Conservation (phyloP, 1,284 basidiomycete species). For the Irpex sp. region DNA sequence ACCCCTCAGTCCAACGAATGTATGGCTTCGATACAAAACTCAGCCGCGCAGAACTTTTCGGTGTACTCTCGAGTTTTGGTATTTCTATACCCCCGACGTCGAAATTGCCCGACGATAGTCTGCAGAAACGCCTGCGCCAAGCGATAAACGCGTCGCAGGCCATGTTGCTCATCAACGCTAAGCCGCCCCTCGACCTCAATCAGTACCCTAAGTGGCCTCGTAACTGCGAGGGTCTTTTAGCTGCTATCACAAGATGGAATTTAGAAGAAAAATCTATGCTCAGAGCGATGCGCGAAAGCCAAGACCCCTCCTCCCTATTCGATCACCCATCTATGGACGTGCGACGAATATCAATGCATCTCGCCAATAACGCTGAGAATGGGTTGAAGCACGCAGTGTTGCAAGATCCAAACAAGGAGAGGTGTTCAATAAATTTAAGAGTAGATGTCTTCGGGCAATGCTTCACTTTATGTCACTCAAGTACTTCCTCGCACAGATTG, state of each 20-base stretch:
- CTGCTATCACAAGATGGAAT: slow-evolving; percentile 14
- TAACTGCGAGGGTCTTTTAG: background rate
- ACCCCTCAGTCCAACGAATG: background rate
- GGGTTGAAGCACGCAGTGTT: slow-evolving; percentile 24
- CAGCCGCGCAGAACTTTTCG: background rate
- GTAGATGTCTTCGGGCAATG: slow-evolving; percentile 19
- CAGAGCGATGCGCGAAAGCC: background rate
- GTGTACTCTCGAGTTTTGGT: background rate
- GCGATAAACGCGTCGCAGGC: slow-evolving; percentile 25
- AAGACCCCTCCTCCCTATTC: slow-evolving; percentile 10
- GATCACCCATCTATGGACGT: slow-evolving; percentile 33
- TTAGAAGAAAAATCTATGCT: slow-evolving; percentile 9
- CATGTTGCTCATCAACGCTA: slow-evolving; percentile 13
- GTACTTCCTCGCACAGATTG: slow-evolving; percentile 20
- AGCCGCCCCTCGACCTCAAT: slow-evolving; percentile 15
- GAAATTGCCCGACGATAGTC: slow-evolving; percentile 22
- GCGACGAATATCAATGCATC: slow-evolving; percentile 29
- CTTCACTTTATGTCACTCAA: background rate
- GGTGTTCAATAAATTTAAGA: slow-evolving; percentile 27
- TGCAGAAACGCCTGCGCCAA: slow-evolving; percentile 25
- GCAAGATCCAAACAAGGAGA: slow-evolving; percentile 20
- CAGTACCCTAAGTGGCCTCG: slow-evolving; percentile 13
- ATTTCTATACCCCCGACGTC: slow-evolving; percentile 20
- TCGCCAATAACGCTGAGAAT: slow-evolving; percentile 27
- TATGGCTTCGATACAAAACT: background rate